Evolutionary conservation across 2,329 filamentous ascomycete species (phyloP), one percentile per base, ranked within the genome.

Genomic region (Talaromyces funiculosus): DNA sequence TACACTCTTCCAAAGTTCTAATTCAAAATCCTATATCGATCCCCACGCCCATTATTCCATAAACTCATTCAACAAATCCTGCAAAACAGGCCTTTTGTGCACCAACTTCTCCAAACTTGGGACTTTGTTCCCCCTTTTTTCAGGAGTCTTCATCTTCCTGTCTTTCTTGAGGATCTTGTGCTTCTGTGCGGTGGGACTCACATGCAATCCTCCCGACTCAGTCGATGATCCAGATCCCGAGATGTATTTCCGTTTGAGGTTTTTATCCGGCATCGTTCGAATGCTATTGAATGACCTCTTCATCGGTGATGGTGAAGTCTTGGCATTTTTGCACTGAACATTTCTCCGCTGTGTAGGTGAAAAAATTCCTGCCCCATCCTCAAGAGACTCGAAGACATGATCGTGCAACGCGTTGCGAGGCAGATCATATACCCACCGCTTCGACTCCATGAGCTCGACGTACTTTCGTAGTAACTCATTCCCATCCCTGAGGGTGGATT

Each of bases 401-500:
- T 78, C 82, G 9, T 87, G 84, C 7, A 89, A 72, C 47, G 88
- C 89, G 10, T 84, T 80, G 1, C 72, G 71, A 0, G 84, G 85
- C 55, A 97, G 71, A 66, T 96, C 84, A 66, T 91, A 87, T 16
- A 92, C 80, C 92, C 94, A 97, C n/a, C 83, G 78, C 57, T 84
- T 85, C 60, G 82, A 78, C 65, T 92, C 88, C 80, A 97, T 93
- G 42, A 97, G 76, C 2, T 78, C 76, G 7, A 97, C 82, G 69
- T 97, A 90, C 22, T 83, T 82, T 35, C 83, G 84, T 14, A 99
- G 80, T 76, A 97, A 86, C 67, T 92, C 89, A 66, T 90, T 87
- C 2, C 76, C 78, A 20, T 78, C 75, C 14, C 77, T 77, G n/a
- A 99, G 78, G 0, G 94, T 99, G 60, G 80, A 82, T 69, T 85